A percentile compares a stretch with the other conserved stretches of the same genome.
These are phyloP conservation scores for Epichloe aotearoae DNA, from an alignment of 2,329 filamentous ascomycete genomes.

Conservation along the genomic window DNA sequence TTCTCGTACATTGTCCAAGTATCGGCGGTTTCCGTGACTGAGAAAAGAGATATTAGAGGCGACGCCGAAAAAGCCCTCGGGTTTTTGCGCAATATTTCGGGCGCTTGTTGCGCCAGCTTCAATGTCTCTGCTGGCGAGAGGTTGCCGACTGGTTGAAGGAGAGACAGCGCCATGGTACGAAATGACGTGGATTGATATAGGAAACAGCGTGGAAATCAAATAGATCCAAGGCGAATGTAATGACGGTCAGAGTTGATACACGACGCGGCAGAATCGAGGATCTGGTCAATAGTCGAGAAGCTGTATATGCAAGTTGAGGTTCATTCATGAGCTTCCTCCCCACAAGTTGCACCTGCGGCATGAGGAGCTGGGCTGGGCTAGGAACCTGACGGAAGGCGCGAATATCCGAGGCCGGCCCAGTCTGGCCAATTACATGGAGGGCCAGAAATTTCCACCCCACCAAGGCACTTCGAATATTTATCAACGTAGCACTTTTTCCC, in stretches of 20 bases:
- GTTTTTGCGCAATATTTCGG: slow-evolving; percentile 38
- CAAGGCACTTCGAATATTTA: neutral
- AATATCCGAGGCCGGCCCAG: slow-evolving; percentile 3
- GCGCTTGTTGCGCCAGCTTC: slow-evolving; percentile 47
- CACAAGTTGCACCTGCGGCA: neutral
- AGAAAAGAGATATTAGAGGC: slow-evolving; percentile 38
- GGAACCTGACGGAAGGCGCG: neutral
- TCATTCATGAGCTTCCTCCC: neutral
- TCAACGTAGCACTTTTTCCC: neutral
- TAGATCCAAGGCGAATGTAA: neutral
- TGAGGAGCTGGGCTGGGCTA: neutral
- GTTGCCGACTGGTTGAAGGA: slow-evolving; percentile 43
- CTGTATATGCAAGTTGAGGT: neutral
- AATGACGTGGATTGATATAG: neutral
- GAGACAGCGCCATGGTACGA: slow-evolving; percentile 33
- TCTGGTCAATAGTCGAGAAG: neutral
- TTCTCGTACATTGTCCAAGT: slow-evolving; percentile 82
- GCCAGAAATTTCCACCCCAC: neutral
- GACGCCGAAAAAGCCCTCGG: slow-evolving; percentile 42
- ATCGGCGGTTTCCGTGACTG: slow-evolving; percentile 57
- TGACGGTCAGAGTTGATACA: neutral
- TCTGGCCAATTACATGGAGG: neutral
- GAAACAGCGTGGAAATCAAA: neutral
- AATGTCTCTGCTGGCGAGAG: slow-evolving; percentile 43
- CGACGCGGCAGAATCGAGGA: neutral